Base-by-base conservation (phyloP, 2,329 filamentous ascomycete genomes). In the Periconia sp. region DNA sequence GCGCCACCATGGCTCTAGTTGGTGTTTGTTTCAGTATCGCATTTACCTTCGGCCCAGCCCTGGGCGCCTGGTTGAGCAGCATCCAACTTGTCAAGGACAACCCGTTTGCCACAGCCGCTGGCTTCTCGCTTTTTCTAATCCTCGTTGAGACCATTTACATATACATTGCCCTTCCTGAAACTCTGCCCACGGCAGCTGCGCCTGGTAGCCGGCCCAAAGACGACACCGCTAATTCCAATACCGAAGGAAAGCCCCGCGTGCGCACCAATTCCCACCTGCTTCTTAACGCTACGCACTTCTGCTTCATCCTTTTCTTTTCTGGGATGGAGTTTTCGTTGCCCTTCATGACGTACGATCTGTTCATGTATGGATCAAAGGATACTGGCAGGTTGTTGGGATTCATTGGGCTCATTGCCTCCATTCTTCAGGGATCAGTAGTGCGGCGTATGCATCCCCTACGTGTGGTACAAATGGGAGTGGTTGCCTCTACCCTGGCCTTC, bases 251-350 rank as follows among this genome's bases (percentile, higher is more conserved):
- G 47, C 65, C 61, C 1, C 65, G 50, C 48, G 60, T 58, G 2
- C 81, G 89, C 53, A 96, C 91, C 2, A 97, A 97, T 75, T 91
- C 89, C 3, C 91, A 94, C 62, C 76, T 85, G 30, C 72, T 96
- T 13, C 85, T 99, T 45, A 97, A 97, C 71, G 76, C 88, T 1
- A 87, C 91, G 0, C 94, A 99, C 74, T 89, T 97, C 68, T 77
- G 88, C 45, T 99, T 99, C 74, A 86, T 99, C 55, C 85, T 99
- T 13, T 96, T 96, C 76, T 99, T 99, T 77, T 96, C 91, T 2
- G 94, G 94, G 56, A 93, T 99, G 89, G 94, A 99, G 72, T 97
- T 96, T 74, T 96, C 92, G 1, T 83, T 99, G 2, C 92, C 94
- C 0, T 99, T 99, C 73, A 92, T 99, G 85, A 97, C 93, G 0